phyloP scores from a whole-genome alignment of 2,329 filamentous ascomycete genomes.

The Tolypocladium tropicale region DNA sequence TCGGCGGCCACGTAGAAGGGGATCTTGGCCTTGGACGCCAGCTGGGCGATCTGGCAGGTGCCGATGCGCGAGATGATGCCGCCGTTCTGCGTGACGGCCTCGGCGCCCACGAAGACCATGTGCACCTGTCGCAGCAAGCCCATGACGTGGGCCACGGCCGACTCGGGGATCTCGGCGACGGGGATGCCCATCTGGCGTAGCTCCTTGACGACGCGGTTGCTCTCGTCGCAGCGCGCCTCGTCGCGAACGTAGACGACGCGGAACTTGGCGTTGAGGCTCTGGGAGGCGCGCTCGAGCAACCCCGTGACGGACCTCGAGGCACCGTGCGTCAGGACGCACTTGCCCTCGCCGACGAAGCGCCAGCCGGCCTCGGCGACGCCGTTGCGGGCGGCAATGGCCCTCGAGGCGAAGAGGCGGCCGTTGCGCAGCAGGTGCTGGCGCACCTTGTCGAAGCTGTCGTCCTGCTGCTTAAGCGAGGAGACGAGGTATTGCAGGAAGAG shows the following conservation, averaged over 20 bases:
- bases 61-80: conserved; percentile 86
- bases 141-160: conserved; percentile 72
- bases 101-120: conserved; percentile 56
- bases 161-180: conserved; percentile 51
- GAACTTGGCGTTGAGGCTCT: conserved; percentile 58
- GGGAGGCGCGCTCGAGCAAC: conserved; percentile 57
- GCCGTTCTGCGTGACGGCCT: conserved; percentile 89
- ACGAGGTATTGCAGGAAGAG: conserved; percentile 93
- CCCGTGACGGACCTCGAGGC: conserved; percentile 76
- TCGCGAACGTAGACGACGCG: conserved; percentile 71
- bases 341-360: conserved; percentile 68
- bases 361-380: conserved; percentile 73
- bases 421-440: conserved; percentile 77
- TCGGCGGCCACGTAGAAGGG: conserved; percentile 89
- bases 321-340: conserved; percentile 81
- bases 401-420: conserved; percentile 73
- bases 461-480: conserved; percentile 53
- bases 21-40: conserved; percentile 59
- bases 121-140: conserved; percentile 45
- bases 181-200: conserved; percentile 67
- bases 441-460: conserved; percentile 61
- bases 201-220: conserved; percentile 57
- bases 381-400: conserved; percentile 76
- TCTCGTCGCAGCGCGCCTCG: conserved; percentile 46
- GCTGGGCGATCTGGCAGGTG: conserved; percentile 71